phyloP scores from a whole-genome alignment of 768 basidiomycete species.

The Tephrocybe rancida region DNA sequence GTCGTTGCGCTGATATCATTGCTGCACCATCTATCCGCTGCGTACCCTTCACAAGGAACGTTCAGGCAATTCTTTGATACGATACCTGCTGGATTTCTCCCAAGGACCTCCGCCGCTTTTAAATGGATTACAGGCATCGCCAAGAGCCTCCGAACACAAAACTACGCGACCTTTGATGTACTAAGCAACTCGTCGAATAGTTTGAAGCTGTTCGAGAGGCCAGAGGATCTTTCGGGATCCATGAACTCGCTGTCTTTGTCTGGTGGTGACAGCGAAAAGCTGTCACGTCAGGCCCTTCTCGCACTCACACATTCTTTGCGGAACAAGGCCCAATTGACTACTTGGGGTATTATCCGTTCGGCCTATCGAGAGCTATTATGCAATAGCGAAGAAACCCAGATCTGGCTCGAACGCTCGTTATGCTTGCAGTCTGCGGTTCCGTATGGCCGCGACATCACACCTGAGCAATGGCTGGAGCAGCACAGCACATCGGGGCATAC shows the following conservation, averaged over 20 bases:
- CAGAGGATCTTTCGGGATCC: slow-evolving; percentile 5
- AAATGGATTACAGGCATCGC: slow-evolving; percentile 59
- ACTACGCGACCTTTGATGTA: slow-evolving; percentile 54
- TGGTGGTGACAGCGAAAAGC: slow-evolving; percentile 2
- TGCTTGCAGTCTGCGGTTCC: slow-evolving; percentile 40
- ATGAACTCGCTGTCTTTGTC: slow-evolving; percentile 18
- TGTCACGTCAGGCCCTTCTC: slow-evolving; percentile 43
- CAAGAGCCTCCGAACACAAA: slow-evolving; percentile 49
- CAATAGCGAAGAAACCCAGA: slow-evolving; percentile 37
- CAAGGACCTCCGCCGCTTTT: slow-evolving; percentile 32
- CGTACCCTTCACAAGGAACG: slow-evolving; percentile 66
- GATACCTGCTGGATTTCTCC: slow-evolving; percentile 42
- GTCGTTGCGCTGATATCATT: slow-evolving; percentile 49
- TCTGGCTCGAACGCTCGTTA: slow-evolving; percentile 54
- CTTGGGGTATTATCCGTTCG: slow-evolving; percentile 62
- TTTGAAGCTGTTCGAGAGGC: slow-evolving; percentile 18
- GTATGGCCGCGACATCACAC: slow-evolving; percentile 24
- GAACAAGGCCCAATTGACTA: slow-evolving; percentile 48
- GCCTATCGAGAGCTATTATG: slow-evolving; percentile 65
- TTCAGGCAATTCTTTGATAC: slow-evolving; percentile 49
- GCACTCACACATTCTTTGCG: slow-evolving; percentile 50
- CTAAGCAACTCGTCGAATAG: slow-evolving; percentile 37
- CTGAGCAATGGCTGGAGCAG: slow-evolving; percentile 57
- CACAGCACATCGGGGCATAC: slow-evolving; percentile 47
- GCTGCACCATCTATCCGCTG: slow-evolving; percentile 55